These are phyloP conservation scores for Diphasiastrum complanatum DNA, from an alignment of 83 land plant genomes.

Conservation along the genomic window DNA sequence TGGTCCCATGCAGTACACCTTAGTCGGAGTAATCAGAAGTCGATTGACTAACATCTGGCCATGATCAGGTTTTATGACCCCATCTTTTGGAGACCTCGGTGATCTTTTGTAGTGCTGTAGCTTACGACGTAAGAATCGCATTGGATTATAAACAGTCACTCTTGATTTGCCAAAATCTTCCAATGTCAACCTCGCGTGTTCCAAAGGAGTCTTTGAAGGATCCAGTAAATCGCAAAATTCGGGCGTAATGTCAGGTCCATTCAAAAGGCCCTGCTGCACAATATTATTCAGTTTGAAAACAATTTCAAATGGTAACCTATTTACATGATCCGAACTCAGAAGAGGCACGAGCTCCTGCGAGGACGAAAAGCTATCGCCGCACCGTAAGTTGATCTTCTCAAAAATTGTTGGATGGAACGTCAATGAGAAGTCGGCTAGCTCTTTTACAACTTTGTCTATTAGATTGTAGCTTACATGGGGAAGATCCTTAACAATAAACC, in stretches of 20 bases:
- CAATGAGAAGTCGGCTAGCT: constrained; percentile 21
- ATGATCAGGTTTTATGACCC: neutral
- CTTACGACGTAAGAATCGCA: neutral
- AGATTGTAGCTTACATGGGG: constrained; percentile 13
- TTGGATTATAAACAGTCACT: neutral
- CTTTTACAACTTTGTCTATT: constrained; percentile 18
- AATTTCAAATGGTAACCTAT: constrained; percentile 34
- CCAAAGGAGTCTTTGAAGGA: constrained; percentile 16
- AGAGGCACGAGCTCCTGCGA: constrained; percentile 48
- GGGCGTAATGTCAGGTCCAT: constrained; percentile 43
- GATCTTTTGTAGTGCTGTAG: neutral
- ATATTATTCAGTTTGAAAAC: constrained; percentile 50
- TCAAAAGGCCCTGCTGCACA: constrained; percentile 53
- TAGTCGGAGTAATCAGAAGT: constrained; percentile 28
- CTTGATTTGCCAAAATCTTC: constrained; percentile 17
- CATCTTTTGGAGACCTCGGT: neutral
- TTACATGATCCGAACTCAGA: constrained; percentile 22
- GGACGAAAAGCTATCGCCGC: constrained; percentile 30
- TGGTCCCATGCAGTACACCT: constrained; percentile 22
- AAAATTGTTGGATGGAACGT: constrained; percentile 25
- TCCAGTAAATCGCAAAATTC: constrained; percentile 38
- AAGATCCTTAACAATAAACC: constrained; percentile 44
- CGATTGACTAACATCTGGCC: constrained; percentile 21
- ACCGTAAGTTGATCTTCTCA: constrained; percentile 24
- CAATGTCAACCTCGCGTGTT: constrained; percentile 40